Percentiles rank a stretch among this genome's conserved stretches.
Evolutionary conservation across 2,329 filamentous ascomycete genomes (phyloP).

Genomic region (Helotiales sp.): DNA sequence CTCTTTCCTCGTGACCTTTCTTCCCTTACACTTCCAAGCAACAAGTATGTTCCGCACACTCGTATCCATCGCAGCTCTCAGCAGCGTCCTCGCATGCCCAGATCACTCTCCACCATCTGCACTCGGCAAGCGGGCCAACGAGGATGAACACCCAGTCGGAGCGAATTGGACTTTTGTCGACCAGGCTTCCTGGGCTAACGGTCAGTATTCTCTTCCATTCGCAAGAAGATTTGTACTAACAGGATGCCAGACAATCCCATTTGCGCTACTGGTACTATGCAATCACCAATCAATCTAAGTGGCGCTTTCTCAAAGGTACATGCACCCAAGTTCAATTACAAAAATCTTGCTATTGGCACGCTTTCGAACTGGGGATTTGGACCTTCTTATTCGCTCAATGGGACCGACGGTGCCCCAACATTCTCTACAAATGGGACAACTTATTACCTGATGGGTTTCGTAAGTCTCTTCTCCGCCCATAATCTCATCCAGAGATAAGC

Average conservation of each 20-base stretch:
- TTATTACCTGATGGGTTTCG: slow-evolving; percentile 9
- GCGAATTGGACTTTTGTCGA: not conserved
- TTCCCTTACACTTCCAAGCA: not conserved
- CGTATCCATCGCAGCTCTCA: not conserved
- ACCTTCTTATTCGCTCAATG: slow-evolving; percentile 9
- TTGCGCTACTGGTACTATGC: slow-evolving; percentile 8
- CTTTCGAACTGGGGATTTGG: slow-evolving; percentile 14
- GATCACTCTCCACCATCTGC: slow-evolving; percentile 6
- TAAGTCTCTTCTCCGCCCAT: not conserved
- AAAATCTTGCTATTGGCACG: not conserved
- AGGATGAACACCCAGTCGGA: not conserved
- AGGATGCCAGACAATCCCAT: not conserved
- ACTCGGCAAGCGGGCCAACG: slow-evolving; percentile 5
- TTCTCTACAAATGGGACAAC: slow-evolving; percentile 7
- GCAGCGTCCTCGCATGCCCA: slow-evolving; percentile 10
- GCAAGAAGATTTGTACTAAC: not conserved
- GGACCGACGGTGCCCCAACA: slow-evolving; percentile 5
- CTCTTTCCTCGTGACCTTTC: not conserved
- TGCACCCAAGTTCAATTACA: not conserved
- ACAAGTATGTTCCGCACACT: slow-evolving; percentile 15
- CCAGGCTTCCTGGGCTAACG: not conserved
- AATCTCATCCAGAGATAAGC: not conserved
- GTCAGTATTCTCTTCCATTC: not conserved
- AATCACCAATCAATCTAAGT: slow-evolving; percentile 12
- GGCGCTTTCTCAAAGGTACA: slow-evolving; percentile 1